Evolutionary conservation across 1,284 basidiomycete species (phyloP).

Genomic region (Apiotrichum gracile): DNA sequence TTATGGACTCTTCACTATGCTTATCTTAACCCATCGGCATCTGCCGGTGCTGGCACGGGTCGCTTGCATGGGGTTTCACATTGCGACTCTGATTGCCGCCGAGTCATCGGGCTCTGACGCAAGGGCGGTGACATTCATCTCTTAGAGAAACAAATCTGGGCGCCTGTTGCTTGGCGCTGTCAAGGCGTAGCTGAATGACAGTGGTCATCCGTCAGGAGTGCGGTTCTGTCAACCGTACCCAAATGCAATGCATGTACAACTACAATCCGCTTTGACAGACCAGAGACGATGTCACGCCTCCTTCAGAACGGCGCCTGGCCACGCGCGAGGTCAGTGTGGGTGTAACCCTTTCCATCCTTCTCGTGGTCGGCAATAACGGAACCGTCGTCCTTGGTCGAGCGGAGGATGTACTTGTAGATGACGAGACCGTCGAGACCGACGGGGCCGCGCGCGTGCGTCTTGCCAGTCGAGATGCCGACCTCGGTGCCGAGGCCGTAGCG

Average conservation of each 20-base stretch:
- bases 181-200: background rate
- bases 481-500: constrained; percentile 96
- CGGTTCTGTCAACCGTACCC: background rate
- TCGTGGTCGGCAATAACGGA: constrained; percentile 60
- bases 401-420: constrained; percentile 89
- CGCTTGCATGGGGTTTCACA: too few relatives aligned
- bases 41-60: too few relatives aligned
- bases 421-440: constrained; percentile 93
- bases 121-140: too few relatives aligned
- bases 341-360: constrained; percentile 60
- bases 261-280: background rate
- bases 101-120: too few relatives aligned
- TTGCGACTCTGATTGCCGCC: too few relatives aligned
- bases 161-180: constrained; percentile 6
- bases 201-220: too few relatives aligned
- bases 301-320: constrained; percentile 33
- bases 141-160: too few relatives aligned
- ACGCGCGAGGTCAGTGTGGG: constrained; percentile 54
- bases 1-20: too few relatives aligned
- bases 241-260: constrained; percentile 9
- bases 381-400: constrained; percentile 63
- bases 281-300: too few relatives aligned
- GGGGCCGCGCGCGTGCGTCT: constrained; percentile 93
- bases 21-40: too few relatives aligned
- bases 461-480: constrained; percentile 93